A percentile compares a stretch with the other conserved stretches of the same genome.
phyloP scores from a whole-genome alignment of 257 asterid species.

The Solanum paucissectum region DNA sequence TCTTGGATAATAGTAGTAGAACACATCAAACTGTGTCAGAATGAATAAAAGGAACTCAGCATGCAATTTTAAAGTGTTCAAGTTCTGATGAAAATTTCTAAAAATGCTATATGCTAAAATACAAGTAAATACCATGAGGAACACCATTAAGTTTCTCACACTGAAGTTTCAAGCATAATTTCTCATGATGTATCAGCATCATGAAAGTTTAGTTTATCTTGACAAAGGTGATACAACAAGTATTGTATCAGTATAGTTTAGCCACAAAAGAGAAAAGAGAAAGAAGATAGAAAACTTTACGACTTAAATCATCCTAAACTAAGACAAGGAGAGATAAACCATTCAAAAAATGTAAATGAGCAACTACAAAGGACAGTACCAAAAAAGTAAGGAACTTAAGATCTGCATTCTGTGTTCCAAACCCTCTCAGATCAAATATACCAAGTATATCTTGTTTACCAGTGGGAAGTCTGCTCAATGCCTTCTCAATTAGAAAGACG shows the following conservation, averaged over 20 bases:
- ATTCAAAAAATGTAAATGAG: not conserved
- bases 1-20: constrained; percentile 77
- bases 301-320: not conserved
- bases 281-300: not conserved
- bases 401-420: constrained; percentile 62
- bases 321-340: not conserved
- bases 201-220: not conserved
- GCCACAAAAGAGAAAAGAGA: not conserved
- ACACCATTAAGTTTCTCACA: not conserved
- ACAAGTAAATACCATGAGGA: not conserved
- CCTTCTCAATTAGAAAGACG: constrained; percentile 74
- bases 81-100: not conserved
- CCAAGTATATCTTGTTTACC: constrained; percentile 57
- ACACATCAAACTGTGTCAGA: constrained; percentile 66
- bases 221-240: not conserved
- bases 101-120: not conserved
- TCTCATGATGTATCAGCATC: not conserved
- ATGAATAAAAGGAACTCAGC: not conserved
- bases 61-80: not conserved
- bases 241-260: not conserved
- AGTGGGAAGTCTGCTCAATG: constrained; percentile 48
- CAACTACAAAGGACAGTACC: constrained; percentile 32
- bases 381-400: constrained; percentile 68
- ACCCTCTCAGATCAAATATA: constrained; percentile 68
- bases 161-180: not conserved